These are phyloP conservation scores for Chaetomiaceae sp. DNA, from an alignment of 2,329 filamentous ascomycete genomes.

Conservation along the genomic window DNA sequence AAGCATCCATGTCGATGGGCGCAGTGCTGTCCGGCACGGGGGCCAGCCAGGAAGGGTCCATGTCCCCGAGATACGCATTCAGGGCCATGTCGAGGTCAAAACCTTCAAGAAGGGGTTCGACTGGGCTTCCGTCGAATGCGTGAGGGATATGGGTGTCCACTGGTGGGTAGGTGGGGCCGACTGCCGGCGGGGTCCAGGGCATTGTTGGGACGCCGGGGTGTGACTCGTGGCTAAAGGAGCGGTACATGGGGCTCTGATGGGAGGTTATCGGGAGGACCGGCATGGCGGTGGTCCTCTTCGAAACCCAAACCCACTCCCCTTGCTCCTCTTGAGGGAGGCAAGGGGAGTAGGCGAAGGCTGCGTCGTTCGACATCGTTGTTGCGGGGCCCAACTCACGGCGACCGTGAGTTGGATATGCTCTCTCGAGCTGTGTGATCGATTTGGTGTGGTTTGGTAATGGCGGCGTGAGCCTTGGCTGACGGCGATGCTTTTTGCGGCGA, in stretches of 20 bases:
- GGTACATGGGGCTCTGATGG: conserved; percentile 4
- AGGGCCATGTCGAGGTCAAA: conserved; percentile 8
- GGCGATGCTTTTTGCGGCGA: not conserved
- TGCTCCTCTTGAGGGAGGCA: conserved; percentile 2
- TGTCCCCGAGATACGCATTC: not conserved
- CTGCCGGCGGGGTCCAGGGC: not conserved
- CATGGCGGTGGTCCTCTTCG: not conserved
- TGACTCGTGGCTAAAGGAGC: not conserved
- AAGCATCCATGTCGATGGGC: not conserved
- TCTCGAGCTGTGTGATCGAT: not conserved
- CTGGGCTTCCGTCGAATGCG: conserved; percentile 3
- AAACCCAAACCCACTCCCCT: conserved; percentile 14
- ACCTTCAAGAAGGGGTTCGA: conserved; percentile 2
- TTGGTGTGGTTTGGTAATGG: not conserved
- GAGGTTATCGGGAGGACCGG: not conserved
- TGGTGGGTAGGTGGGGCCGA: not conserved
- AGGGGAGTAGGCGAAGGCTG: not conserved
- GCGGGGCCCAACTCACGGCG: conserved; percentile 4
- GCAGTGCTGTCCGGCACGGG: not conserved
- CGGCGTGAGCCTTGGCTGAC: not conserved
- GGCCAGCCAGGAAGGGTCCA: not conserved
- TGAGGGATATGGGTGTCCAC: not conserved
- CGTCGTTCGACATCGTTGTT: conserved; percentile 1
- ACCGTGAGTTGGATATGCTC: not conserved
- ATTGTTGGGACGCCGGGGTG: not conserved